These are phyloP conservation scores for Leonotis leonurus DNA, from an alignment of 257 asterid species.

Conservation along the genomic window DNA sequence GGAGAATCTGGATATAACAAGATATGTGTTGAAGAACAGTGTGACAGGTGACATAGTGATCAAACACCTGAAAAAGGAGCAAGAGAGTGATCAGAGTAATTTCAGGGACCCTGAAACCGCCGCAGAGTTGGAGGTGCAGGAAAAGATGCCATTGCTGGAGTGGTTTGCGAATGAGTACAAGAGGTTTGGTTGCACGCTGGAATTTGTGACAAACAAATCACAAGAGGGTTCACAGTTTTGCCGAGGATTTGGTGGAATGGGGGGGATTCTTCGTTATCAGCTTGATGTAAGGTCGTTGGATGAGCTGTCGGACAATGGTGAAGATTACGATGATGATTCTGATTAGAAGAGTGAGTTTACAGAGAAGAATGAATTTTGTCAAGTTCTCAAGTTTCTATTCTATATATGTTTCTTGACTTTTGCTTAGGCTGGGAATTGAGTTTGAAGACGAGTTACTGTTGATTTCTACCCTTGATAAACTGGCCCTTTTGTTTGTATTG, in stretches of 20 bases:
- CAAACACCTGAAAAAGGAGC: conserved; percentile 29
- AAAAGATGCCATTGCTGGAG: conserved; percentile 29
- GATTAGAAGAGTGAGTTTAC: conserved; percentile 32
- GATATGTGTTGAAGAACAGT: conserved; percentile 23
- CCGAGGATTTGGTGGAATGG: conserved; percentile 37
- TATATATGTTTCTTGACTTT: too few species aligned
- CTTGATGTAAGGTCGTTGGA: conserved; percentile 32
- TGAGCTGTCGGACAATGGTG: conserved; percentile 23
- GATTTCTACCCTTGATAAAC: background rate
- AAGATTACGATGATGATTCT: conserved; percentile 24
- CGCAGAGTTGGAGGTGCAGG: conserved; percentile 32
- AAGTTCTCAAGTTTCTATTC: too few species aligned
- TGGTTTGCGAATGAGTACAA: conserved; percentile 37
- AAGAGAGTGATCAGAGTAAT: conserved; percentile 26
- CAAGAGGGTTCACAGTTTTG: conserved; percentile 37
- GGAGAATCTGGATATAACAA: conserved; percentile 29
- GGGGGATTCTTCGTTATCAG: conserved; percentile 33
- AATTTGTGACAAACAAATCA: conserved; percentile 32
- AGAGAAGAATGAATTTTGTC: too few species aligned
- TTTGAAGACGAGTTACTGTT: background rate
- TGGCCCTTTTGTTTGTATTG: conserved; percentile 4
- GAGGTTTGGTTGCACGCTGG: conserved; percentile 32
- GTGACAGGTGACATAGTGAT: conserved; percentile 20
- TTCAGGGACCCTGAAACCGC: conserved; percentile 21
- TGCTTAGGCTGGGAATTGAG: too few species aligned